Evolutionary conservation across 768 basidiomycete species (phyloP), one percentile per base, ranked within the genome.

Genomic region (Dacryopinax spathularia): DNA sequence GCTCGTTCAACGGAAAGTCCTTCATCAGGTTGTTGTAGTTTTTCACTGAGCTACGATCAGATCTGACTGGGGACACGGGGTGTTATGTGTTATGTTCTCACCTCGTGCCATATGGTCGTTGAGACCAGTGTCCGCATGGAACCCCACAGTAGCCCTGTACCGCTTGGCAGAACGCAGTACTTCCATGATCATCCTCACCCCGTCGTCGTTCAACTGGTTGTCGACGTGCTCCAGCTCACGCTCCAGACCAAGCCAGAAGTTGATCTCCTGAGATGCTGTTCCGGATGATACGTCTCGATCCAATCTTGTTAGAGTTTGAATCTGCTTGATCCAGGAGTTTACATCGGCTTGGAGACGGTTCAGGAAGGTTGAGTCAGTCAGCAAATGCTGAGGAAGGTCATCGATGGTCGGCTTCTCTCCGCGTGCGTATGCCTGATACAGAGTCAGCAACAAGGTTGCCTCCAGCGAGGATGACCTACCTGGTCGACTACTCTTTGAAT

Each of bases 21-120:
- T 95, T 96, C 96, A 99, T 98, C 63, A 98, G 80, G 66, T 90
- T 87, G 70, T 99, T 98, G 78, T 97, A 95, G 74, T 96, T 97
- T 79, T 94, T 92, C 12, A 97, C 95, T 91, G 68, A 5, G 56
- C 12, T 27, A 20, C 18, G 9, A 29, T 22, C 41, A 56, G 9
- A 22, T 56, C 10, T 27, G 48, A 29, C 13, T n/a, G 35, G 64
- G 22, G 60, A 62, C 36, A 31, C 2, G 27, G 10, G 25, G 35
- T 20, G 15, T 3, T 10, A 13, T 3, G 15, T 13, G 9, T 13
- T 56, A 18, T 56, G 18, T 56, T 13, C 86, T 69, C 66, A 88
- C 89, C 90, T 2, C 85, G 78, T 69, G 97, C 93, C 44, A 87
- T 88, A 9, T 94, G 91, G 69, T 95, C 91, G 74, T 93, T 95